Percentiles rank a stretch among this genome's conserved stretches.
These are phyloP conservation scores for Penicillium tannophilum DNA, from an alignment of 495 filamentous ascomycete genomes.

Conservation along the genomic window DNA sequence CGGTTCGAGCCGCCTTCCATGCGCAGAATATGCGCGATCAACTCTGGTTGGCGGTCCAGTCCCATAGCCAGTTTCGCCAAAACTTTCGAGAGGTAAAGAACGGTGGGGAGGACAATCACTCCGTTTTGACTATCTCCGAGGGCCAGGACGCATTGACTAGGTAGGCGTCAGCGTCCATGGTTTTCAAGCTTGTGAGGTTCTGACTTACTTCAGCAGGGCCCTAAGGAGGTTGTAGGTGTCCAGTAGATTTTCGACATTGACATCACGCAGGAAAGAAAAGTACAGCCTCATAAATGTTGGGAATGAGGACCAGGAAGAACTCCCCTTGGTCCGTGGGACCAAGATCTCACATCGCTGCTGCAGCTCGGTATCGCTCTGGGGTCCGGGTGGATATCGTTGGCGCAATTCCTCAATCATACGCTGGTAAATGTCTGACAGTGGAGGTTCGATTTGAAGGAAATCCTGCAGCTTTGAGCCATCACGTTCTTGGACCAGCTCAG, in stretches of 20 bases:
- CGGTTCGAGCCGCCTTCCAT: slow-evolving; percentile 50
- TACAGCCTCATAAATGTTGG: slow-evolving; percentile 77
- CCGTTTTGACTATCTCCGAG: slow-evolving; percentile 78
- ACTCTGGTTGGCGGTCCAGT: slow-evolving; percentile 72
- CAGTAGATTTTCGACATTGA: slow-evolving; percentile 72
- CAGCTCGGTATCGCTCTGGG: slow-evolving; percentile 53
- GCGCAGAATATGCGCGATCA: slow-evolving; percentile 59
- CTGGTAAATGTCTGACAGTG: slow-evolving; percentile 64
- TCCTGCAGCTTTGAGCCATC: slow-evolving; percentile 58
- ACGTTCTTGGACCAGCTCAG: slow-evolving; percentile 53
- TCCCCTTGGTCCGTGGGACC: slow-evolving; percentile 61
- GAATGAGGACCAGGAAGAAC: slow-evolving; percentile 73
- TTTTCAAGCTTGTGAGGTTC: not conserved
- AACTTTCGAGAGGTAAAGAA: slow-evolving; percentile 73
- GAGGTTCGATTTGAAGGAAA: slow-evolving; percentile 66
- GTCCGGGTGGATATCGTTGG: slow-evolving; percentile 51
- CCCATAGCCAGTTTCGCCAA: slow-evolving; percentile 80
- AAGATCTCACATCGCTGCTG: slow-evolving; percentile 57
- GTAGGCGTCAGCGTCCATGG: slow-evolving; percentile 2
- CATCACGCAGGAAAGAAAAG: slow-evolving; percentile 75
- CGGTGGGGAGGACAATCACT: slow-evolving; percentile 72
- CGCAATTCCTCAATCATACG: slow-evolving; percentile 68
- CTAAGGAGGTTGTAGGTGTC: slow-evolving; percentile 74
- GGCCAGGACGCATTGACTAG: slow-evolving; percentile 73
- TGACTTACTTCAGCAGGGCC: slow-evolving; percentile 66